phyloP scores from a whole-genome alignment of 176 grass and related monocot genomes.

The Juncus inflexus region DNA sequence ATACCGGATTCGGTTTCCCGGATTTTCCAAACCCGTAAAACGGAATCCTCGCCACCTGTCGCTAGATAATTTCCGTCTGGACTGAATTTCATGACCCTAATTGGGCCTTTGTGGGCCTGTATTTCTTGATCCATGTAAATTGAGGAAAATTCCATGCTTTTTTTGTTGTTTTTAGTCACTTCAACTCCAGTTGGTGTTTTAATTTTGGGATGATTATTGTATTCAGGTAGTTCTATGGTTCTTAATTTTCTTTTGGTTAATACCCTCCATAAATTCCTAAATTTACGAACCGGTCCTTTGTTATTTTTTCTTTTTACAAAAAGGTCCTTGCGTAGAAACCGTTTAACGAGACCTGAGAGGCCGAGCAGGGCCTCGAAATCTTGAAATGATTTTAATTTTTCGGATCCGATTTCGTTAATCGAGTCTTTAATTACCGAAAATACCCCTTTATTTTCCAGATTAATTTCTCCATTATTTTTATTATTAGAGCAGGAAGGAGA shows the following conservation, averaged over 20 bases:
- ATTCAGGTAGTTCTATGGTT: conserved; percentile 39
- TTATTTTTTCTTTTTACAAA: conserved; percentile 32
- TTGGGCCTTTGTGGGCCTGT: conserved; percentile 75
- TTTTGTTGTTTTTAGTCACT: conserved; percentile 62
- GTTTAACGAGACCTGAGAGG: conserved; percentile 44
- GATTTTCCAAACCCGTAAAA: conserved; percentile 71
- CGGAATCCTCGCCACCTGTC: conserved; percentile 78
- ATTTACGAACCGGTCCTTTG: conserved; percentile 16
- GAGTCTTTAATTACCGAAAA: conserved; percentile 22
- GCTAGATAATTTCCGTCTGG: conserved; percentile 80
- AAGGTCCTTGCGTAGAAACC: conserved; percentile 27
- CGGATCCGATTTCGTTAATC: conserved; percentile 55
- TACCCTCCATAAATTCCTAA: conserved; percentile 53
- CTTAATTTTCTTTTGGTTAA: conserved; percentile 41
- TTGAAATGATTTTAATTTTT: conserved; percentile 49
- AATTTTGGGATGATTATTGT: conserved; percentile 31
- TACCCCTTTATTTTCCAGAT: neutral
- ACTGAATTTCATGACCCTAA: conserved; percentile 77
- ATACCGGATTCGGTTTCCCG: conserved; percentile 53
- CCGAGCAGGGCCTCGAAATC: conserved; percentile 54
- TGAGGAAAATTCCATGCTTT: conserved; percentile 57
- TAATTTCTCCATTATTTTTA: no score
- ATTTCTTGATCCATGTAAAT: conserved; percentile 85
- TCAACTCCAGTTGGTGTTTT: conserved; percentile 36
- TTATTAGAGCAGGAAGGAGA: conserved; percentile 20